These are phyloP conservation scores for Colletotrichum coccodes DNA, from an alignment of 2,329 filamentous ascomycete genomes.

Conservation along the genomic window DNA sequence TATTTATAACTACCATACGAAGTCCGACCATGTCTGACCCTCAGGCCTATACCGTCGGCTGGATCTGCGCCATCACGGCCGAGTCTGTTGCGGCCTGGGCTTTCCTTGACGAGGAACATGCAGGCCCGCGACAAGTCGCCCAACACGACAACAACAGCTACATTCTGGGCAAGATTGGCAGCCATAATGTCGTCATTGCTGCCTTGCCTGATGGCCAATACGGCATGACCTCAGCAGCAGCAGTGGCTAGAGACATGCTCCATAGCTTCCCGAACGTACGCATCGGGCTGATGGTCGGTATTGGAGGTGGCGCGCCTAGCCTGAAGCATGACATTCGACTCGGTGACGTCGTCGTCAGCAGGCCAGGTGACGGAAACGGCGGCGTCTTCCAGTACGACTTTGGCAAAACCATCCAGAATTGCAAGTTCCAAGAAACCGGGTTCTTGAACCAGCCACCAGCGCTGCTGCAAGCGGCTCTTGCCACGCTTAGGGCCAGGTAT, in stretches of 20 bases:
- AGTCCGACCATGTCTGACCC: not conserved
- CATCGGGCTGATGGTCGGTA: conserved; percentile 20
- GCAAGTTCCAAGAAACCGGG: not conserved
- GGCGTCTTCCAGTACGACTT: conserved; percentile 32
- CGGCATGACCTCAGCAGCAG: conserved; percentile 39
- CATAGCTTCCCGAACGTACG: conserved; percentile 20
- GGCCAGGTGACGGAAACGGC: not conserved
- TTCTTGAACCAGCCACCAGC: conserved; percentile 22
- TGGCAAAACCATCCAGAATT: conserved; percentile 26
- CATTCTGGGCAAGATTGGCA: conserved; percentile 41
- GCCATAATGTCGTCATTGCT: conserved; percentile 48
- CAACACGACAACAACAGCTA: conserved; percentile 42
- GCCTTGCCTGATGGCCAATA: conserved; percentile 39
- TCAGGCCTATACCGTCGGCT: conserved; percentile 4
- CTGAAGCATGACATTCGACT: conserved; percentile 17
- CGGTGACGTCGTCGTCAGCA: conserved; percentile 29
- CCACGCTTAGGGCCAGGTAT: not conserved
- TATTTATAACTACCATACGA: not conserved
- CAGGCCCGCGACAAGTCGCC: not conserved
- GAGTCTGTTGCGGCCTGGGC: not conserved
- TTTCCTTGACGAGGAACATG: conserved; percentile 2
- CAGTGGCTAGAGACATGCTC: not conserved
- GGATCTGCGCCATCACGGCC: conserved; percentile 4
- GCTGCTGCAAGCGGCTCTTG: not conserved
- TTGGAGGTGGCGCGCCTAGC: conserved; percentile 11